A percentile compares a stretch with the other conserved stretches of the same genome.
Conservation (phyloP, 208 protist genomes). For the Trypanosomatidae sp. region DNA sequence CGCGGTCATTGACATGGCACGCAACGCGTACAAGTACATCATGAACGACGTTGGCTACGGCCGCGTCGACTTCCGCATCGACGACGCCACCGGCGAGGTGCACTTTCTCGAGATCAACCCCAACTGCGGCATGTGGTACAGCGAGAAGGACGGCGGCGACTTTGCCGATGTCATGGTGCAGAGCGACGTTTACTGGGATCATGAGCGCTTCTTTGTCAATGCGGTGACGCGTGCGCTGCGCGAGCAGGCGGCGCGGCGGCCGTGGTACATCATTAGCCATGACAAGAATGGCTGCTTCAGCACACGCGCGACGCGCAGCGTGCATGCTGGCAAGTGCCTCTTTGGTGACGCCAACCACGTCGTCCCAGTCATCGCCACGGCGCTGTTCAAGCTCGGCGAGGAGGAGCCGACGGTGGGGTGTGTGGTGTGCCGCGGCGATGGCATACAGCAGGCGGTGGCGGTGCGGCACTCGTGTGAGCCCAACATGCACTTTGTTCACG, state of each 20-base stretch:
- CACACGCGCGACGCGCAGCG: constrained; percentile 55
- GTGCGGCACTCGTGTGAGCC: constrained; percentile 86
- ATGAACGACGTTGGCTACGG: constrained; percentile 82
- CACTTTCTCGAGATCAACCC: constrained; percentile 87
- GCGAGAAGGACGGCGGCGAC: constrained; percentile 64
- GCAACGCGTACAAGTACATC: constrained; percentile 70
- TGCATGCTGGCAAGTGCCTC: constrained; percentile 46
- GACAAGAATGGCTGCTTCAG: constrained; percentile 68
- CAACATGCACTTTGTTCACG: constrained; percentile 79
- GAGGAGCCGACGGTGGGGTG: constrained; percentile 61
- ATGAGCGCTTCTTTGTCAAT: constrained; percentile 65
- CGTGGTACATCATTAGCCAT: constrained; percentile 81
- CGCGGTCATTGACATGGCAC: constrained; percentile 56
- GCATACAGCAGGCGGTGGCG: constrained; percentile 50
- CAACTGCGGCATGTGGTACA: constrained; percentile 87
- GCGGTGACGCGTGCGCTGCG: constrained; percentile 36
- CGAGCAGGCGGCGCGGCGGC: constrained; percentile 48
- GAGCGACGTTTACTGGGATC: constrained; percentile 61
- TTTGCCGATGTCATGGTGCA: constrained; percentile 79
- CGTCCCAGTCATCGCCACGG: constrained; percentile 57
- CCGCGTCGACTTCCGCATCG: constrained; percentile 81
- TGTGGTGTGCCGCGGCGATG: constrained; percentile 57
- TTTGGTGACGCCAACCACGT: constrained; percentile 59
- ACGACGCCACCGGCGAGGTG: constrained; percentile 36
- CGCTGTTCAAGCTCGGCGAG: constrained; percentile 62